phyloP scores from a whole-genome alignment of 805 yeast genomes.

The Myxozyma neglecta region DNA sequence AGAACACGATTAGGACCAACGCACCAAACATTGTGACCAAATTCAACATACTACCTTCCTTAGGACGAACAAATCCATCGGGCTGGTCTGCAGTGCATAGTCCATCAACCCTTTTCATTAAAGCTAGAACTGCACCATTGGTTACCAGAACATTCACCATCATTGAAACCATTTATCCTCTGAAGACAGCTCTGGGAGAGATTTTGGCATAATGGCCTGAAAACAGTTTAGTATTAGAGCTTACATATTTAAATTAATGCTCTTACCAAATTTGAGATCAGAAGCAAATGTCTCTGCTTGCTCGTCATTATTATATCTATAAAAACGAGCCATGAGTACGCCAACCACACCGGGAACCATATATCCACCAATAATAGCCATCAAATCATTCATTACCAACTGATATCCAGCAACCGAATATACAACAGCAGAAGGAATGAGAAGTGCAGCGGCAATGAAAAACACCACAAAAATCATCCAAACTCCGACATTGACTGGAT shows the following conservation, averaged over 20 bases:
- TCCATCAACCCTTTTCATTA: conserved; percentile 33
- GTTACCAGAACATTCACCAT: conserved; percentile 55
- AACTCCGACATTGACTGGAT: conserved; percentile 53
- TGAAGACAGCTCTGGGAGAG: conserved; percentile 53
- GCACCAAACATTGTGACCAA: conserved; percentile 33
- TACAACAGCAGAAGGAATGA: conserved; percentile 62
- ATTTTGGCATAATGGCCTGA: conserved; percentile 54
- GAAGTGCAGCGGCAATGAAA: conserved; percentile 53
- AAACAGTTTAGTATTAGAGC: neutral
- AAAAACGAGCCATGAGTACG: conserved; percentile 46
- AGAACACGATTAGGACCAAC: conserved; percentile 34
- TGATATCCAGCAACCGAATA: conserved; percentile 61
- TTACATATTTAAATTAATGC: neutral
- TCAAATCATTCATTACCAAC: conserved; percentile 56
- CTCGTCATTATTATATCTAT: conserved; percentile 41
- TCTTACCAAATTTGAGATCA: conserved; percentile 44
- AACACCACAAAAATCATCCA: conserved; percentile 63
- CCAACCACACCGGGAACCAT: conserved; percentile 42
- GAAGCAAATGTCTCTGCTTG: conserved; percentile 45
- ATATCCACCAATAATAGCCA: conserved; percentile 14
- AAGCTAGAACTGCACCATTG: conserved; percentile 51
- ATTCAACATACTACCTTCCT: conserved; percentile 30
- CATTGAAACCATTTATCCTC: conserved; percentile 55
- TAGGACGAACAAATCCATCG: conserved; percentile 29
- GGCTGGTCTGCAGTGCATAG: conserved; percentile 30